Evolutionary conservation across 352 stramenopile genomes (phyloP).

Genomic region (Aphanomyces invadans): DNA sequence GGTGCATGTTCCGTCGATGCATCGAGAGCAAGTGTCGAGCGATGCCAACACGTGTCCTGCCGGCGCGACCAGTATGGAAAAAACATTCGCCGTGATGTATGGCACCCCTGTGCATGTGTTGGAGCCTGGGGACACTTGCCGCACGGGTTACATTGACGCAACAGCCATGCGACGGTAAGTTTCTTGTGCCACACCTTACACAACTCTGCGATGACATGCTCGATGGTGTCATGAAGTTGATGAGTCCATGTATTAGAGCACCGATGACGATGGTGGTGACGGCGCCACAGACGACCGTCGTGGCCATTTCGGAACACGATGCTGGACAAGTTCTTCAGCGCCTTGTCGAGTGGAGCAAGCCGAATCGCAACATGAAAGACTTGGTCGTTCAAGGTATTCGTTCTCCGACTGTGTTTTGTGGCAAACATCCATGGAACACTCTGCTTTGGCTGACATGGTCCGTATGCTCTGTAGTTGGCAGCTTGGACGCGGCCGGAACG

Average conservation of each 20-base stretch:
- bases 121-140: not conserved
- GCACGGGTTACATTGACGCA: not conserved
- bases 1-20: not conserved
- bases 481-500: not conserved
- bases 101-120: conserved; percentile 1
- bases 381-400: not conserved
- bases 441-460: too few species aligned
- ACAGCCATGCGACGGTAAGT: conserved; percentile 1
- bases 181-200: too few species aligned
- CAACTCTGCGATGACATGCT: too few species aligned
- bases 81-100: not conserved
- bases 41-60: not conserved
- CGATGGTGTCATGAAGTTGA: too few species aligned
- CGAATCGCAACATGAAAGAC: not conserved
- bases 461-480: not conserved
- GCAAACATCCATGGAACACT: too few species aligned
- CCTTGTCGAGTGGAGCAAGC: conserved; percentile 9
- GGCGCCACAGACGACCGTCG: not conserved
- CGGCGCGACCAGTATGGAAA: not conserved
- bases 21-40: not conserved
- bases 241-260: not conserved
- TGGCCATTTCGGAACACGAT: conserved; percentile 1
- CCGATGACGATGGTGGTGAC: conserved; percentile 12
- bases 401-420: not conserved
- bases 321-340: not conserved